Conservation (phyloP, 768 basidiomycete species). For the Kwoniella sp. region DNA sequence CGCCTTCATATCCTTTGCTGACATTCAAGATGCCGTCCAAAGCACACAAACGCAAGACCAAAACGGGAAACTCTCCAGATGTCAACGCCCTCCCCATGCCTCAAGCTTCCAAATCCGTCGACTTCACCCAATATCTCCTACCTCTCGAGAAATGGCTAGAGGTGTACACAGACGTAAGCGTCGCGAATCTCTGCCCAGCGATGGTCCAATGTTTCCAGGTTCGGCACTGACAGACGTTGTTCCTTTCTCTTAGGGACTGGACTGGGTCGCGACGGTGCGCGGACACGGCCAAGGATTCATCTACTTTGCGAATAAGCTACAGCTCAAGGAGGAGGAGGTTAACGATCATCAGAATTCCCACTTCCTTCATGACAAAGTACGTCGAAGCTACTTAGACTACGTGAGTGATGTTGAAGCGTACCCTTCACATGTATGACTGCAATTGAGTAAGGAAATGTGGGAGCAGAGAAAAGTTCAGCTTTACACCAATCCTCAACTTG, state of each 20-base stretch:
- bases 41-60: background rate
- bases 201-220: too few relatives aligned
- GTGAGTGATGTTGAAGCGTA: conserved; percentile 1
- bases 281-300: background rate
- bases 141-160: background rate
- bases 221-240: too few relatives aligned
- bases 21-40: background rate
- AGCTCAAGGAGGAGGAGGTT: background rate
- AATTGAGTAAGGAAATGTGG: too few relatives aligned
- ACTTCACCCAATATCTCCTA: background rate
- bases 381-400: too few relatives aligned
- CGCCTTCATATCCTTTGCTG: too few relatives aligned
- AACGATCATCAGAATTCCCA: background rate
- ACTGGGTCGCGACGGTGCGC: background rate
- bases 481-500: background rate
- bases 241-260: background rate
- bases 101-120: background rate
- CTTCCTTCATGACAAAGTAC: background rate
- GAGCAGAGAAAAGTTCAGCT: too few relatives aligned
- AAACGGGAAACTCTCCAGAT: too few relatives aligned
- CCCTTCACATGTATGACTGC: background rate
- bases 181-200: too few relatives aligned
- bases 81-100: background rate
- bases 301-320: background rate
- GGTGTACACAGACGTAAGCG: background rate